phyloP scores from a whole-genome alignment of 2,329 filamentous ascomycete genomes.

The Scedosporium dehoogii region DNA sequence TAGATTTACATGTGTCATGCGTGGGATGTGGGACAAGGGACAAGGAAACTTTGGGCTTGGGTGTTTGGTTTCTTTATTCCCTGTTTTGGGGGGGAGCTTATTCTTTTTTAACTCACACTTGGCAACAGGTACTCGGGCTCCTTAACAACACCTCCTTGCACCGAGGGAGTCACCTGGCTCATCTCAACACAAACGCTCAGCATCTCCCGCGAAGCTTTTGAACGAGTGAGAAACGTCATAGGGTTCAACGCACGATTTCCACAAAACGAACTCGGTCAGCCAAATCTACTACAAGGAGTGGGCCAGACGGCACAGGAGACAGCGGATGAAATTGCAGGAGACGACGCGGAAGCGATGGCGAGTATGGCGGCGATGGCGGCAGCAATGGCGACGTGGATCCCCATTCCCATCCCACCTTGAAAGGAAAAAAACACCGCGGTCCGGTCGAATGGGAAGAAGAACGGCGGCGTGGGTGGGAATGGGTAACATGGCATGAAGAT shows the following conservation, averaged over 20 bases:
- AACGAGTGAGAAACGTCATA: conserved; percentile 39
- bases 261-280: conserved; percentile 36
- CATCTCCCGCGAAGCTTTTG: conserved; percentile 38
- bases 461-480: not conserved
- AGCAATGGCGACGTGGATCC: not conserved
- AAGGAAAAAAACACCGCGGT: not conserved
- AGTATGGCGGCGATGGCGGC: not conserved
- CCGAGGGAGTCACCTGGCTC: conserved; percentile 44
- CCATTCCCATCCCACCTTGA: not conserved
- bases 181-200: conserved; percentile 36
- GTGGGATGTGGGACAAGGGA: not conserved
- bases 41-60: no score
- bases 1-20: not conserved
- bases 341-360: not conserved
- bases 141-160: conserved; percentile 54
- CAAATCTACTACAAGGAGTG: conserved; percentile 29
- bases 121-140: conserved; percentile 44
- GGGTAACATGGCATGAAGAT: no score
- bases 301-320: not conserved
- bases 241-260: conserved; percentile 47
- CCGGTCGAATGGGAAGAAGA: not conserved
- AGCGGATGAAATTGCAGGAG: not conserved
- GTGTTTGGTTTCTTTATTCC: not conserved
- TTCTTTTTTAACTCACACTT: not conserved
- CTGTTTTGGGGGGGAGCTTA: not conserved